Percentiles rank a stretch among this genome's conserved stretches.
Evolutionary conservation across 1,284 basidiomycete genomes (phyloP).

Genomic region (Melampsora americana): DNA sequence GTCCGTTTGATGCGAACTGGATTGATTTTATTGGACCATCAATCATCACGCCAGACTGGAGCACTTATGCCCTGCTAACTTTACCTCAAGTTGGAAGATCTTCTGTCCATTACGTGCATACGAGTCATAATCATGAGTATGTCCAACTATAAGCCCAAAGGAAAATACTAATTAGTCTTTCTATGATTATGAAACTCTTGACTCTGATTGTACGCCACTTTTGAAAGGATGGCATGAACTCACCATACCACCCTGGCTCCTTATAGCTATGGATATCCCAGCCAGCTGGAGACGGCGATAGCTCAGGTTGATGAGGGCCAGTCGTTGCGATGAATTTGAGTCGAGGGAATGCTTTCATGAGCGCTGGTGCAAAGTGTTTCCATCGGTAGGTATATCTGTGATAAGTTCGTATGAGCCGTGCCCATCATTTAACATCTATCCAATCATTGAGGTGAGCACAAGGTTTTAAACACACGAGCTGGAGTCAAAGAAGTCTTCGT

Average conservation of each 20-base stretch:
- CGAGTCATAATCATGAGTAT: background rate
- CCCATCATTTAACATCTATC: background rate
- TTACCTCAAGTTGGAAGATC: constrained; percentile 3
- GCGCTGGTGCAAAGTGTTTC: background rate
- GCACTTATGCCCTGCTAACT: too few relatives aligned
- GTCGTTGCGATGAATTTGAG: background rate
- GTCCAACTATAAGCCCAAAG: background rate
- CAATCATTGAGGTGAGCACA: too few relatives aligned
- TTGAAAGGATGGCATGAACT: too few relatives aligned
- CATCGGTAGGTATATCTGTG: background rate
- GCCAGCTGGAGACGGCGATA: background rate
- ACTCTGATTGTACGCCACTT: too few relatives aligned
- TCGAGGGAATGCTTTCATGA: background rate
- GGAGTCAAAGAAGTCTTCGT: background rate
- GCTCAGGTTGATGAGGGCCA: background rate
- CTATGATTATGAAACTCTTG: too few relatives aligned
- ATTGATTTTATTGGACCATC: background rate
- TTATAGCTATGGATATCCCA: constrained; percentile 2
- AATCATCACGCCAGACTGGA: background rate
- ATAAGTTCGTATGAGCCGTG: too few relatives aligned
- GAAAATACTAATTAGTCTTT: too few relatives aligned
- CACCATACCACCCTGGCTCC: background rate
- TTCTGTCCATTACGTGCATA: background rate
- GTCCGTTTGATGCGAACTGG: background rate
- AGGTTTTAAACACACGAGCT: background rate